phyloP scores from a whole-genome alignment of 257 asterid species.

The Rauvolfia tetraphylla region DNA sequence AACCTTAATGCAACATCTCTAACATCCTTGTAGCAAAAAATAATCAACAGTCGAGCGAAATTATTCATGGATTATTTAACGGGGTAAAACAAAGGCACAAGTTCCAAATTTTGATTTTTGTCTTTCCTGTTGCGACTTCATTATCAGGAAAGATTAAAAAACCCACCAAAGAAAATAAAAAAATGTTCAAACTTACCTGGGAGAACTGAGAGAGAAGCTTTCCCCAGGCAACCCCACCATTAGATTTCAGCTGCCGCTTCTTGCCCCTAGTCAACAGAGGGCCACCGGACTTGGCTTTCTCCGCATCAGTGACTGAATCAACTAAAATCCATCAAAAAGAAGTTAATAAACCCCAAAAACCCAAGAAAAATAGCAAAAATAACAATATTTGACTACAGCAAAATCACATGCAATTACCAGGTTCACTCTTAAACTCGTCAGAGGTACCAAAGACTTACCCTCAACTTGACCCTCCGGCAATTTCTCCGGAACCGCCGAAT shows the following conservation, averaged over 20 bases:
- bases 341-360: conserved; percentile 17
- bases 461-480: conserved; percentile 35
- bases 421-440: conserved; percentile 28
- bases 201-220: conserved; percentile 72
- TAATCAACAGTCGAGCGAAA: background rate
- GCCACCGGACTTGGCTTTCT: conserved; percentile 40
- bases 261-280: conserved; percentile 34
- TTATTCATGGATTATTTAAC: background rate
- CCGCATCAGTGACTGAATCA: conserved; percentile 36
- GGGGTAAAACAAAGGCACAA: background rate
- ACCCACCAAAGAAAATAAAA: background rate
- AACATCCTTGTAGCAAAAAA: background rate
- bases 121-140: background rate
- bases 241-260: conserved; percentile 52
- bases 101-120: background rate
- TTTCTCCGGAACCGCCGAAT: conserved; percentile 42
- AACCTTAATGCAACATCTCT: background rate
- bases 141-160: background rate
- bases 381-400: background rate
- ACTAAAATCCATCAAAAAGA: conserved; percentile 30
- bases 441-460: conserved; percentile 37
- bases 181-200: conserved; percentile 37
- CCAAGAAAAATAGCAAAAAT: conserved; percentile 7
- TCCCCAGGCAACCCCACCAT: conserved; percentile 75
- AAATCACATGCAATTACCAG: conserved; percentile 10